phyloP scores from a whole-genome alignment of 768 basidiomycete species.

The Tricholoma sp. region DNA sequence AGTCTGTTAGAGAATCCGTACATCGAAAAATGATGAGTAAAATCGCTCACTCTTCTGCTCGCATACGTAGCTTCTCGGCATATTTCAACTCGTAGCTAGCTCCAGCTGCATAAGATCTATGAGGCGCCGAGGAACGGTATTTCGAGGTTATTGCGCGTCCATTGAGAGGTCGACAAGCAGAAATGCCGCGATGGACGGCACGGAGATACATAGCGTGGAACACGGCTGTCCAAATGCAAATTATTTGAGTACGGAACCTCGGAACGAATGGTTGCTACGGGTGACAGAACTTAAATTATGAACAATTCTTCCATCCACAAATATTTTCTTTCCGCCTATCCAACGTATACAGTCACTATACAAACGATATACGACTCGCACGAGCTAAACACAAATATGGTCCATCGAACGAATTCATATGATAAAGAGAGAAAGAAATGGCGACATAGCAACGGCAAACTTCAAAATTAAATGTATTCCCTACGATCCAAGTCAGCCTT shows the following conservation, averaged over 20 bases:
- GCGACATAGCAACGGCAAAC: constrained; percentile 5
- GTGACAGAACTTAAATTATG: too few species aligned
- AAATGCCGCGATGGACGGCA: background rate
- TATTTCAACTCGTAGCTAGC: constrained; percentile 47
- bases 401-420: background rate
- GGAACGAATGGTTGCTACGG: too few species aligned
- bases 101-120: constrained; percentile 6
- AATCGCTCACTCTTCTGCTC: constrained; percentile 40
- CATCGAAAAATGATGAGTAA: constrained; percentile 11
- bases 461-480: constrained; percentile 64
- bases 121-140: background rate
- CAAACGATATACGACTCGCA: background rate
- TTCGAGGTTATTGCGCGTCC: background rate
- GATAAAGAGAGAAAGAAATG: background rate
- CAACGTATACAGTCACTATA: too few species aligned
- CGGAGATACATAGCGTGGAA: background rate
- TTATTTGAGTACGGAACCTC: too few species aligned
- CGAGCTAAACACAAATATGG: background rate
- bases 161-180: constrained; percentile 1
- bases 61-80: constrained; percentile 59
- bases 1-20: constrained; percentile 14
- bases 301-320: too few species aligned
- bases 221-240: too few species aligned
- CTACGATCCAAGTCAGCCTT: constrained; percentile 28
- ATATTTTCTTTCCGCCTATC: too few species aligned